phyloP scores from a whole-genome alignment of 2,329 filamentous ascomycete genomes.

The Botryosphaeria dothidea region DNA sequence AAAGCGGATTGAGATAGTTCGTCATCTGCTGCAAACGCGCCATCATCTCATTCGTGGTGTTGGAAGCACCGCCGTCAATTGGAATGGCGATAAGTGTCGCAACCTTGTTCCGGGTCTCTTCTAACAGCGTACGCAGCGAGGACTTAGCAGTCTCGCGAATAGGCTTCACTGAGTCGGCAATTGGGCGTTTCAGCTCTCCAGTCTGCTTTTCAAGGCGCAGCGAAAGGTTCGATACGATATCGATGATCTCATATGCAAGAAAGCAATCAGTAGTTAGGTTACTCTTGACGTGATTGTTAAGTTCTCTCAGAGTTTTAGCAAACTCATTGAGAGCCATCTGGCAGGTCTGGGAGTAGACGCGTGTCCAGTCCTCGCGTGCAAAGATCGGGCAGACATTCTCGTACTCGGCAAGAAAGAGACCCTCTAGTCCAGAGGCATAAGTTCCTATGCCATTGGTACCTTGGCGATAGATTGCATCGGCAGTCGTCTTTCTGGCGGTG shows the following conservation, averaged over 20 bases:
- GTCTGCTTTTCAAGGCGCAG: conserved; percentile 78
- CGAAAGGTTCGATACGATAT: conserved; percentile 80
- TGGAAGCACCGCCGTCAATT: conserved; percentile 73
- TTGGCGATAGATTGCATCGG: conserved; percentile 80
- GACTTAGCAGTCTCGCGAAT: conserved; percentile 88
- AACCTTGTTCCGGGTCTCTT: conserved; percentile 75
- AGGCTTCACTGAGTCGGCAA: conserved; percentile 84
- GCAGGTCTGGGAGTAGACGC: conserved; percentile 77
- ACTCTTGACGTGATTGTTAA: conserved; percentile 85
- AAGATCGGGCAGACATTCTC: conserved; percentile 90
- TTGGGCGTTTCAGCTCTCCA: conserved; percentile 78
- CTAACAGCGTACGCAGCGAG: conserved; percentile 79
- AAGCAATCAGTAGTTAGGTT: conserved; percentile 91
- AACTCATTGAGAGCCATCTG: conserved; percentile 78
- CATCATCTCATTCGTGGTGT: conserved; percentile 82
- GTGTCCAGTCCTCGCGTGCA: conserved; percentile 77
- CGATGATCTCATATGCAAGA: conserved; percentile 91
- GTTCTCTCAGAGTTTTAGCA: conserved; percentile 78
- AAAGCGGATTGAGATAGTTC: conserved; percentile 79
- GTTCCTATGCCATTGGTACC: conserved; percentile 90
- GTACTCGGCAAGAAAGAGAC: conserved; percentile 83
- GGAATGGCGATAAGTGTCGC: conserved; percentile 68
- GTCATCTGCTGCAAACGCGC: conserved; percentile 83
- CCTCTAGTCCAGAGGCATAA: conserved; percentile 85
- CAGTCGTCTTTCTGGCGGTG: conserved; percentile 71